Percentiles rank a stretch among this genome's conserved stretches.
Conservation (phyloP, 441 rosid genomes). For the Populus trichocarpa region DNA sequence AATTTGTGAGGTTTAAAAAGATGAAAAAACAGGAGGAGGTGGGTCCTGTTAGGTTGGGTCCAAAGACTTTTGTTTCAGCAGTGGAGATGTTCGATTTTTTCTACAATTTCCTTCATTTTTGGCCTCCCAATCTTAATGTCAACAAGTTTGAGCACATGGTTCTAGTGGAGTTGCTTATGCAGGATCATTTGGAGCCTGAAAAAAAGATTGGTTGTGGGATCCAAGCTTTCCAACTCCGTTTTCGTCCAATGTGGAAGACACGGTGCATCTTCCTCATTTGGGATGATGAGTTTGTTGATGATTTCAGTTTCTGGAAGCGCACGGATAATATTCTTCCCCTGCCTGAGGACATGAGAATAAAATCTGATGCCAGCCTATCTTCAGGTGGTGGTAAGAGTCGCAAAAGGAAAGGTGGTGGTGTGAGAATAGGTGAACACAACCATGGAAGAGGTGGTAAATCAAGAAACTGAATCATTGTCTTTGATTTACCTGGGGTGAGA, state of each 20-base stretch:
- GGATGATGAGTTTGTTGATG: conserved; percentile 67
- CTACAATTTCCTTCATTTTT: neutral
- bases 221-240: conserved; percentile 58
- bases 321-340: conserved; percentile 76
- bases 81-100: neutral
- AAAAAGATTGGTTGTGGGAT: conserved; percentile 73
- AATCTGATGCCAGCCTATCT: conserved; percentile 15
- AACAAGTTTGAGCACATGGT: conserved; percentile 71
- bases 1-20: neutral
- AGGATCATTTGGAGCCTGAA: conserved; percentile 68
- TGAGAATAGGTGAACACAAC: conserved; percentile 5
- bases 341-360: conserved; percentile 74
- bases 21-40: neutral
- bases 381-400: conserved; percentile 37
- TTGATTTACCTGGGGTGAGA: neutral
- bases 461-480: conserved; percentile 26
- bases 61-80: neutral
- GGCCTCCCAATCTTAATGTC: neutral
- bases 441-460: conserved; percentile 52
- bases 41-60: neutral
- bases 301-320: conserved; percentile 90
- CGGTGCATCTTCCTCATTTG: conserved; percentile 71
- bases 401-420: conserved; percentile 22
- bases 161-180: conserved; percentile 66
- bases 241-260: conserved; percentile 68